Evolutionary conservation across 805 yeast genomes (phyloP).

Genomic region (Yamadazyma philogaea): DNA sequence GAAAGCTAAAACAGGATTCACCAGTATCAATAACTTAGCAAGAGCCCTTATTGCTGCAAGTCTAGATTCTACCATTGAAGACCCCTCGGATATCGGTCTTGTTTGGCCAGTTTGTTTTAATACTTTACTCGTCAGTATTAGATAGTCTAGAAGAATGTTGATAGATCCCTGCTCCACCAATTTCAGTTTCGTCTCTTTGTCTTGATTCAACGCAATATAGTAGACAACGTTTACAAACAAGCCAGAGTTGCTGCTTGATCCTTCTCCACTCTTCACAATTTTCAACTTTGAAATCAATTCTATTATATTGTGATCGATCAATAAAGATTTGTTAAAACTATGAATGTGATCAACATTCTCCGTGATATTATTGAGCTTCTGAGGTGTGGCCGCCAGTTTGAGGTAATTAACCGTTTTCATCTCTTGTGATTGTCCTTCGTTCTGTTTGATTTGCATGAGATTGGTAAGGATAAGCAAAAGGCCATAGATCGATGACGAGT

Average conservation of each 20-base stretch:
- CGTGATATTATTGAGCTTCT: conserved; percentile 19
- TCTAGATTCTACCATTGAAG: conserved; percentile 20
- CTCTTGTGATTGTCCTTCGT: conserved; percentile 24
- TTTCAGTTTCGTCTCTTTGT: conserved; percentile 25
- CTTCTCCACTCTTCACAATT: conserved; percentile 14
- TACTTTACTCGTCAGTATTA: conserved; percentile 29
- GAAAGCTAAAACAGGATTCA: conserved; percentile 42
- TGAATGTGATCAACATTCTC: conserved; percentile 26
- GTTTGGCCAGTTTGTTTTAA: conserved; percentile 16
- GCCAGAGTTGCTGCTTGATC: conserved; percentile 15
- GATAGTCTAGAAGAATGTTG: conserved; percentile 35
- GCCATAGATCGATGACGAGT: conserved; percentile 35
- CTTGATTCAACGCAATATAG: conserved; percentile 30
- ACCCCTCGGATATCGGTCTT: conserved; percentile 17
- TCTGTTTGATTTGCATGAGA: conserved; percentile 31
- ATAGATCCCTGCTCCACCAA: conserved; percentile 48
- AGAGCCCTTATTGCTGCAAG: conserved; percentile 38
- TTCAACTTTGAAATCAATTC: conserved; percentile 19
- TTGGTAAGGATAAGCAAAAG: conserved; percentile 40
- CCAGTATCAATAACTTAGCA: conserved; percentile 44
- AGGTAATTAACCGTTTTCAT: conserved; percentile 33
- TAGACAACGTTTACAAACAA: conserved; percentile 33
- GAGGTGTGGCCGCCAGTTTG: conserved; percentile 35
- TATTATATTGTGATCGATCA: conserved; percentile 23
- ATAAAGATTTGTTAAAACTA: conserved; percentile 29